Conservation (phyloP, 805 yeast species). For the Pichia paraexigua region DNA sequence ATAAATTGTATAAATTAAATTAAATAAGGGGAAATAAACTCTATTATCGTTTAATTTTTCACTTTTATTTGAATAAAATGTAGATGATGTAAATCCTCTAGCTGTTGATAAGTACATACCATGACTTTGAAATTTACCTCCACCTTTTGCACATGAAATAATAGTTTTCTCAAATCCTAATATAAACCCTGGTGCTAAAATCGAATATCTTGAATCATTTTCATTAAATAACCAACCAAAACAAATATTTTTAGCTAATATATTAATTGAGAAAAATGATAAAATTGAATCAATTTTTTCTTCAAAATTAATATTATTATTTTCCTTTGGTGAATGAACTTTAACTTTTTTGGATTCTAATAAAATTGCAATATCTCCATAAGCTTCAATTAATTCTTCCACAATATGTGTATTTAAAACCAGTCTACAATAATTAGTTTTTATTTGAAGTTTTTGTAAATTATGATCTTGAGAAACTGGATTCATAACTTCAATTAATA, state of each 20-base stretch:
- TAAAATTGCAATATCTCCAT: constrained; percentile 5
- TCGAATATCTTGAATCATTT: not conserved
- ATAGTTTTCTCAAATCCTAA: constrained; percentile 70
- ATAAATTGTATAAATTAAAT: constrained; percentile 38
- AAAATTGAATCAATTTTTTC: constrained; percentile 18
- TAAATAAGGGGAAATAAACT: constrained; percentile 64
- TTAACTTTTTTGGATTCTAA: not conserved
- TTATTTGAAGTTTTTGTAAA: constrained; percentile 45
- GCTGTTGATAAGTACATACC: constrained; percentile 71
- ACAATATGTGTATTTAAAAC: constrained; percentile 44
- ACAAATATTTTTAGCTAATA: constrained; percentile 58
- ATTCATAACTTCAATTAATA: constrained; percentile 37
- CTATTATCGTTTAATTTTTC: constrained; percentile 46
- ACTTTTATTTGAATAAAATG: constrained; percentile 36
- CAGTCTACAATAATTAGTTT: constrained; percentile 50
- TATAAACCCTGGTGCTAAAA: constrained; percentile 54
- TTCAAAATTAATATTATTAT: constrained; percentile 2
- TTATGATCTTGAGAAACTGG: constrained; percentile 22
- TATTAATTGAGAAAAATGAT: constrained; percentile 44
- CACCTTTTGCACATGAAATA: constrained; percentile 49
- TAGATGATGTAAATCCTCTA: constrained; percentile 44
- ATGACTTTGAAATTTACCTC: constrained; percentile 61
- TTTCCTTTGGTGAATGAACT: not conserved
- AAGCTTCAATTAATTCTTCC: constrained; percentile 18
- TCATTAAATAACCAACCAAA: constrained; percentile 71